Conservation (phyloP, 768 basidiomycete genomes). For the Lanmaoa rubissima region DNA sequence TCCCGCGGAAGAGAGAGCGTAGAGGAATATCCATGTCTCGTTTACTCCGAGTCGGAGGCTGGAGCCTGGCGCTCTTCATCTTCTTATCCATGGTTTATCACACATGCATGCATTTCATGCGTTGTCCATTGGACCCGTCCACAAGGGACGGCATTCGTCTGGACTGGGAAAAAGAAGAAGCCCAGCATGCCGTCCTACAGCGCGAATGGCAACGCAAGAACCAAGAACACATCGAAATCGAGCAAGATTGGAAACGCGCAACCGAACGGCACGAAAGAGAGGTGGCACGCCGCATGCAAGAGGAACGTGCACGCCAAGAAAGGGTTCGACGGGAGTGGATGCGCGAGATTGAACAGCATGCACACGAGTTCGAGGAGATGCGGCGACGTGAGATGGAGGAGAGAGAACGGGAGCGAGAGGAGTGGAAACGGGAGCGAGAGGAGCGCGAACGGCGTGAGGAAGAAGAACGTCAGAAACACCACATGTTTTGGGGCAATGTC, state of each 20-base stretch:
- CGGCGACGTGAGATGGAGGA: constrained; percentile 1
- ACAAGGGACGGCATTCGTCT: constrained; percentile 1
- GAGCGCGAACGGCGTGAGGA: constrained; percentile 19
- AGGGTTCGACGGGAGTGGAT: constrained; percentile 1
- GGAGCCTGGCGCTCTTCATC: background rate
- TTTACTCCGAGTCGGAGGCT: background rate
- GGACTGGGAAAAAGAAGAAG: constrained; percentile 8
- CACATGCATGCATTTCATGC: background rate
- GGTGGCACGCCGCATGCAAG: background rate
- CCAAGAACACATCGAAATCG: background rate
- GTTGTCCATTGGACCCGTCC: constrained; percentile 7
- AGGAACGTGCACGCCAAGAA: constrained; percentile 10
- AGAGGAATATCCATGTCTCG: background rate
- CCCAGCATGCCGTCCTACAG: background rate
- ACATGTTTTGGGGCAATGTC: constrained; percentile 24
- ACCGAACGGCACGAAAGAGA: constrained; percentile 3
- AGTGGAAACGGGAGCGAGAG: constrained; percentile 16
- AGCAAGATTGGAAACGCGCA: constrained; percentile 1
- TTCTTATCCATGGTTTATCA: background rate
- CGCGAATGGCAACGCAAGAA: constrained; percentile 3
- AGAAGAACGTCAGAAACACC: constrained; percentile 23
- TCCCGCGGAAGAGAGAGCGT: no score
- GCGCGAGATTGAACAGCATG: background rate
- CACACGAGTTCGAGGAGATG: constrained; percentile 3
- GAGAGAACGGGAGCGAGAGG: background rate